phyloP scores from a whole-genome alignment of 108 stramenopile genomes.

The Skeletonema grethae region DNA sequence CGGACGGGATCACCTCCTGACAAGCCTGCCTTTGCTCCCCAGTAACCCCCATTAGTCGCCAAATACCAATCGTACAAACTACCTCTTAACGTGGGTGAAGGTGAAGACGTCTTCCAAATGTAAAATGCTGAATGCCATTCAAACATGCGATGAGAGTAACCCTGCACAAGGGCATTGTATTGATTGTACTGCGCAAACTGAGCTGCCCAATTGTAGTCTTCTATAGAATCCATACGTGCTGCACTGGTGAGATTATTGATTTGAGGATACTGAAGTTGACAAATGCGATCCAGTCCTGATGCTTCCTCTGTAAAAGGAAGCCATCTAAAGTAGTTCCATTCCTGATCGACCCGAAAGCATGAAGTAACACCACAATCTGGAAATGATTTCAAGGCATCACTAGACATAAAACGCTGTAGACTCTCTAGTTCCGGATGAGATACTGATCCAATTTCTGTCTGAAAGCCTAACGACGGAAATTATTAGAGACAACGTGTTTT shows the following conservation, averaged over 20 bases:
- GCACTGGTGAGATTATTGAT: conserved; percentile 4
- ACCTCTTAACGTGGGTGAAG: conserved; percentile 57
- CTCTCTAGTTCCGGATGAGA: conserved; percentile 39
- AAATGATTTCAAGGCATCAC: conserved; percentile 30
- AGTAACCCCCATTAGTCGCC: conserved; percentile 50
- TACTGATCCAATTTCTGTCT: conserved; percentile 60
- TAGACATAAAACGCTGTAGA: conserved; percentile 21
- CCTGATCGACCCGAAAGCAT: conserved; percentile 21
- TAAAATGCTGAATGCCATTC: conserved; percentile 44
- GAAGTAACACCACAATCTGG: conserved; percentile 21
- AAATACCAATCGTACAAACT: conserved; percentile 57
- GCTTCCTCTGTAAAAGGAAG: conserved; percentile 26
- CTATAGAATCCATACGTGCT: conserved; percentile 32
- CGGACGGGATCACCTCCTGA: conserved; percentile 15
- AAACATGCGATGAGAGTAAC: conserved; percentile 34
- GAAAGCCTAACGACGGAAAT: conserved; percentile 23
- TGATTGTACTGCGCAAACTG: conserved; percentile 52
- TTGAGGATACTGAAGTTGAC: conserved; percentile 36
- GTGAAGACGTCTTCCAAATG: conserved; percentile 50
- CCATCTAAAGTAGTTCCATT: conserved; percentile 52
- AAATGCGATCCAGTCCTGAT: conserved; percentile 35
- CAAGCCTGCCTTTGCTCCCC: conserved; percentile 45
- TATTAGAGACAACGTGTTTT: too few species aligned
- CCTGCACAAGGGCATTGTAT: conserved; percentile 45
- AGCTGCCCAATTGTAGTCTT: conserved; percentile 43